These are phyloP conservation scores for Aspergillus bridgeri DNA, from an alignment of 495 filamentous ascomycete species.

Conservation along the genomic window DNA sequence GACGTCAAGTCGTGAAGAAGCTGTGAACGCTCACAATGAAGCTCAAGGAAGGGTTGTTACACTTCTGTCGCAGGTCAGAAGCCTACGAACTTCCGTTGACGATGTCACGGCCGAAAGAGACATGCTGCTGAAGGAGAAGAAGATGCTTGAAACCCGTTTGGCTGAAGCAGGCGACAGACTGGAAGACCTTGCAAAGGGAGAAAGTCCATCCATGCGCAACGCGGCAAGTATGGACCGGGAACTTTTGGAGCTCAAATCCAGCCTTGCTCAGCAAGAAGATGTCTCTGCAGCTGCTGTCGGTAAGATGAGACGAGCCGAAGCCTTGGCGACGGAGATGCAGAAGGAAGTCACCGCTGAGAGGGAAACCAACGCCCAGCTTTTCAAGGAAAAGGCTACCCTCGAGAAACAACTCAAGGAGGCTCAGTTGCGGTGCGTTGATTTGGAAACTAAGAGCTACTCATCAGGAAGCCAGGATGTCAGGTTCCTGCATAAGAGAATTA, in stretches of 20 bases:
- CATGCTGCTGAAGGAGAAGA: conserved; percentile 81
- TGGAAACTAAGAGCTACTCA: conserved; percentile 96
- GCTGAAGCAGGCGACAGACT: conserved; percentile 84
- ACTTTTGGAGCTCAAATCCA: conserved; percentile 84
- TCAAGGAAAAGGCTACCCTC: conserved; percentile 86
- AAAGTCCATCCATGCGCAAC: conserved; percentile 86
- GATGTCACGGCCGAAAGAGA: conserved; percentile 86
- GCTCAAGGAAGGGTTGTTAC: conserved; percentile 88
- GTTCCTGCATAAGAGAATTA: conserved; percentile 90
- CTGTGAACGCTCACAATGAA: conserved; percentile 88
- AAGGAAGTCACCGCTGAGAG: conserved; percentile 92
- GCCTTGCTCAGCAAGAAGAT: conserved; percentile 89
- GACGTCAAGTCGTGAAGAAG: conserved; percentile 85
- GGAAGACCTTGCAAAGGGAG: conserved; percentile 84
- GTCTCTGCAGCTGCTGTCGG: conserved; percentile 88
- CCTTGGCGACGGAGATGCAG: conserved; percentile 81
- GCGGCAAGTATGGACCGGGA: conserved; percentile 88
- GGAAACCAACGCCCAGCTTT: conserved; percentile 75
- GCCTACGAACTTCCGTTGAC: conserved; percentile 77
- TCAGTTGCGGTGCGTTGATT: conserved; percentile 82
- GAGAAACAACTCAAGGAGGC: conserved; percentile 92
- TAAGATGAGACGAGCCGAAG: conserved; percentile 97
- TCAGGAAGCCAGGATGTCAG: conserved; percentile 90
- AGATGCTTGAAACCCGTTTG: conserved; percentile 80
- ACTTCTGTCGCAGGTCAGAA: conserved; percentile 86